phyloP scores from a whole-genome alignment of 768 basidiomycete species.

The Mycena maculata region DNA sequence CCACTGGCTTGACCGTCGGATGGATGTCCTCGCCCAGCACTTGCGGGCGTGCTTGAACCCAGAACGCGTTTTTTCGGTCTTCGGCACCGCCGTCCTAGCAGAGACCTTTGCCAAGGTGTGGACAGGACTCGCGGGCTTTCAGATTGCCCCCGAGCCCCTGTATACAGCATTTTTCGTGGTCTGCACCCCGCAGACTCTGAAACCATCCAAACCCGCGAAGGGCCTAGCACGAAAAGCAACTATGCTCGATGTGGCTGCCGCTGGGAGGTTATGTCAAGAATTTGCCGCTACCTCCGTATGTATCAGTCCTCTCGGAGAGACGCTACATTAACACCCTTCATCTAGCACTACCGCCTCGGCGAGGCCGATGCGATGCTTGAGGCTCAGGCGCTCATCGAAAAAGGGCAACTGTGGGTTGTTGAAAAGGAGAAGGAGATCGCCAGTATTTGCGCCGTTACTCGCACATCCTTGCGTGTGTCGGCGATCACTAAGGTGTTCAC shows the following conservation, averaged over 20 bases:
- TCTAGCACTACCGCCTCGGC: slow-evolving; percentile 58
- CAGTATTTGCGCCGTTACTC: slow-evolving; percentile 67
- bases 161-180: slow-evolving; percentile 62
- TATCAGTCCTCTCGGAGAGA: slow-evolving; percentile 20
- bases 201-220: slow-evolving; percentile 42
- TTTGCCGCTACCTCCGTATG: slow-evolving; percentile 66
- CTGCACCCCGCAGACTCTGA: slow-evolving; percentile 55
- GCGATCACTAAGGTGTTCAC: slow-evolving; percentile 73
- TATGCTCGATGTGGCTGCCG: slow-evolving; percentile 50
- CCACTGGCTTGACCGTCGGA: slow-evolving; percentile 48
- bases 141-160: slow-evolving; percentile 55
- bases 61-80: slow-evolving; percentile 64
- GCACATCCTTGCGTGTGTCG: slow-evolving; percentile 59
- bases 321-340: not conserved
- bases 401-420: slow-evolving; percentile 65
- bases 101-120: slow-evolving; percentile 58
- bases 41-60: slow-evolving; percentile 49
- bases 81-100: slow-evolving; percentile 56
- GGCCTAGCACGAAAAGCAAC: slow-evolving; percentile 51
- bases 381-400: slow-evolving; percentile 59
- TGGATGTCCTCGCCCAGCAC: slow-evolving; percentile 51
- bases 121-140: slow-evolving; percentile 54
- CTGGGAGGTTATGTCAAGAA: slow-evolving; percentile 59
- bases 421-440: slow-evolving; percentile 54
- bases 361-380: slow-evolving; percentile 54